A percentile compares a stretch with the other conserved stretches of the same genome.
These are phyloP conservation scores for Kregervanrija fluxuum DNA, from an alignment of 805 yeast species.

Conservation along the genomic window DNA sequence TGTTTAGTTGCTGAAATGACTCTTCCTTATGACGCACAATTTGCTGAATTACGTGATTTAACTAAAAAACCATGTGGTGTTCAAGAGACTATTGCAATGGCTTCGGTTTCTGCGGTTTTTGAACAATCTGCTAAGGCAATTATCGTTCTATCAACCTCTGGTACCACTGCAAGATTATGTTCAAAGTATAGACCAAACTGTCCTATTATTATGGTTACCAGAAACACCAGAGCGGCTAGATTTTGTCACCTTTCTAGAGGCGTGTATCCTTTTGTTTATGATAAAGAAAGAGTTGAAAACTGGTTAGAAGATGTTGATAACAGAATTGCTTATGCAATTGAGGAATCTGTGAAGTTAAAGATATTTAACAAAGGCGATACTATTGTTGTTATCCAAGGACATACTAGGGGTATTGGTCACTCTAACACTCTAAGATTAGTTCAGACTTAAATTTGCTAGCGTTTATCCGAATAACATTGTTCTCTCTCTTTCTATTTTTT, in stretches of 20 bases:
- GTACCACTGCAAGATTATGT: slow-evolving; percentile 90
- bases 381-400: slow-evolving; percentile 94
- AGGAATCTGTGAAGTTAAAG: slow-evolving; percentile 81
- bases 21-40: slow-evolving; percentile 74
- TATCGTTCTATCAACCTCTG: slow-evolving; percentile 91
- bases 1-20: slow-evolving; percentile 95
- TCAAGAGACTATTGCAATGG: slow-evolving; percentile 93
- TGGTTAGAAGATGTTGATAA: slow-evolving; percentile 97
- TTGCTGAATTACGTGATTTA: slow-evolving; percentile 81
- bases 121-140: slow-evolving; percentile 97
- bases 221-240: slow-evolving; percentile 91
- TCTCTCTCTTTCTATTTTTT: too few species aligned
- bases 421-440: slow-evolving; percentile 92
- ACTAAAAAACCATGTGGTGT: slow-evolving; percentile 87
- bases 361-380: slow-evolving; percentile 82
- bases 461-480: too few species aligned
- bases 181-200: slow-evolving; percentile 97
- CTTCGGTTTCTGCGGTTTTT: slow-evolving; percentile 93
- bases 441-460: slow-evolving; percentile 4
- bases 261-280: slow-evolving; percentile 93
- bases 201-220: slow-evolving; percentile 96
- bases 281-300: slow-evolving; percentile 55
- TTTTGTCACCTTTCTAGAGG: slow-evolving; percentile 96
- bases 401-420: slow-evolving; percentile 98
- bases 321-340: slow-evolving; percentile 89